Conservation (phyloP, 129 eudicot genomes). For the Deinandra increscens region DNA sequence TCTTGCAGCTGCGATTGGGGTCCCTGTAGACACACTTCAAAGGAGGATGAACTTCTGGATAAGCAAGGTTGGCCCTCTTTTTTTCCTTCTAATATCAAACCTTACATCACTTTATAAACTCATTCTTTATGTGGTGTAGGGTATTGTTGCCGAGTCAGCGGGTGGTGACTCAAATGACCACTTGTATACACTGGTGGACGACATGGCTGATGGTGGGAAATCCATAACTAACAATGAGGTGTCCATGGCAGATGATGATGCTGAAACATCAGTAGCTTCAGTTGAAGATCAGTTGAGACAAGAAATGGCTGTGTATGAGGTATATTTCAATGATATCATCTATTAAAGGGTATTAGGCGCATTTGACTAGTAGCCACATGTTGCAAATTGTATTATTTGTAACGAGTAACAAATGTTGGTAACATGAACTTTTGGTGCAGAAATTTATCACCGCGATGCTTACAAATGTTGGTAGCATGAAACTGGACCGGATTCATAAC, state of each 20-base stretch:
- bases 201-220: constrained; percentile 53
- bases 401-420: background rate
- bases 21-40: constrained; percentile 78
- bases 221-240: constrained; percentile 56
- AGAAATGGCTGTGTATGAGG: constrained; percentile 98
- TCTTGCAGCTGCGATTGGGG: constrained; percentile 89
- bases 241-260: constrained; percentile 79
- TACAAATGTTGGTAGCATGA: constrained; percentile 94
- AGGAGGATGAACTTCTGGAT: constrained; percentile 84
- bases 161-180: constrained; percentile 55
- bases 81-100: background rate
- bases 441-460: constrained; percentile 94
- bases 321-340: constrained; percentile 17
- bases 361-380: background rate
- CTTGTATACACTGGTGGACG: constrained; percentile 65
- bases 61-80: constrained; percentile 60
- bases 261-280: constrained; percentile 82
- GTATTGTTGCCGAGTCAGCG: constrained; percentile 67
- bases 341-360: background rate
- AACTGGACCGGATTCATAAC: constrained; percentile 85
- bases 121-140: constrained; percentile 46
- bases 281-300: constrained; percentile 86
- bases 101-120: background rate
- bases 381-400: background rate
- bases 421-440: constrained; percentile 38